Evolutionary conservation across 305 asterid genomes (phyloP).

Genomic region (Salvia sclarea): DNA sequence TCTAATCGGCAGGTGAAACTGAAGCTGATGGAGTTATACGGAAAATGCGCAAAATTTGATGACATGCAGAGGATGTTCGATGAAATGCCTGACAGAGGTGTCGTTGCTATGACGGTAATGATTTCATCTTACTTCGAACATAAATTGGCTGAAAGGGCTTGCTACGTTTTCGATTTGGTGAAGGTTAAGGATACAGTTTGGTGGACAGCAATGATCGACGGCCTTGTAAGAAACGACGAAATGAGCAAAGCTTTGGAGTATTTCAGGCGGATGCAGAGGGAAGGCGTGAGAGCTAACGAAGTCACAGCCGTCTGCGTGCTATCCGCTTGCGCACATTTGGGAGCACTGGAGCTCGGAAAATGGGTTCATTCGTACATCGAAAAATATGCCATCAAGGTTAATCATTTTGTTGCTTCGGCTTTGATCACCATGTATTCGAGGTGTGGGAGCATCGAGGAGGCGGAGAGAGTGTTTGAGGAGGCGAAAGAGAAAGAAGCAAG

Average conservation of each 20-base stretch:
- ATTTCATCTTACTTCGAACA: conserved; percentile 45
- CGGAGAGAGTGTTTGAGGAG: conserved; percentile 39
- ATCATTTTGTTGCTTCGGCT: conserved; percentile 54
- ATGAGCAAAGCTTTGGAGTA: conserved; percentile 49
- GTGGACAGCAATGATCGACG: conserved; percentile 59
- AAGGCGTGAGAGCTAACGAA: conserved; percentile 49
- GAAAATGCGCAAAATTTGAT: conserved; percentile 45
- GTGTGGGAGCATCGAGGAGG: conserved; percentile 56
- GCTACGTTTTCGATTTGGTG: conserved; percentile 33
- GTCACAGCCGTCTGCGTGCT: conserved; percentile 50
- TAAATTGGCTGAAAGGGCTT: conserved; percentile 39
- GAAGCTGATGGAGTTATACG: conserved; percentile 50
- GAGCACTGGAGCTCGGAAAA: conserved; percentile 57
- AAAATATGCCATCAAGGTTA: conserved; percentile 37
- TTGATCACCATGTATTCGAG: conserved; percentile 58
- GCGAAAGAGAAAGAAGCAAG: conserved; percentile 47
- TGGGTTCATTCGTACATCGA: conserved; percentile 54
- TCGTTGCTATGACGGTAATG: conserved; percentile 49
- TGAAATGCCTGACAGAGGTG: conserved; percentile 58
- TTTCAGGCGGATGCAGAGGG: conserved; percentile 56
- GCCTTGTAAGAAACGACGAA: conserved; percentile 54
- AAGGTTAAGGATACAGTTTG: conserved; percentile 48
- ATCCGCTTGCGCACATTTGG: conserved; percentile 60
- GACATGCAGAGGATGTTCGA: conserved; percentile 48
- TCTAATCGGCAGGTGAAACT: conserved; percentile 40